Percentiles rank a stretch among this genome's conserved stretches.
Evolutionary conservation across 352 stramenopile species (phyloP).

Genomic region (Plasmopara halstedii): DNA sequence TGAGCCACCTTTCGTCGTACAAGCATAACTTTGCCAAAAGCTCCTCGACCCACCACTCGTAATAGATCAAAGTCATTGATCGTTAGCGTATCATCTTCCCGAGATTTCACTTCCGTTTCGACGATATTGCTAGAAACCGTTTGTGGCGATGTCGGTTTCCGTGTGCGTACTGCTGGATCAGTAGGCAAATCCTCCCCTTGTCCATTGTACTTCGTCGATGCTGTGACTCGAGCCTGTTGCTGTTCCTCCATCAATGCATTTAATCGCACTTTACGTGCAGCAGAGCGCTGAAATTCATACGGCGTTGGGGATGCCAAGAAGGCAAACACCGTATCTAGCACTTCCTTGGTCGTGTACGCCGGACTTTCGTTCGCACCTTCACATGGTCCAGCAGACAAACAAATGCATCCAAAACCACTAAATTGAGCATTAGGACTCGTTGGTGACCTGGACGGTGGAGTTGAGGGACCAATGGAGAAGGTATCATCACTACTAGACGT

Average conservation of each 20-base stretch:
- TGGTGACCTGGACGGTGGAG: constrained; percentile 17
- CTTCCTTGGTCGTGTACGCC: constrained; percentile 60
- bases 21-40: constrained; percentile 94
- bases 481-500: constrained; percentile 16
- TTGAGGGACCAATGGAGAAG: constrained; percentile 12
- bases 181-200: no score
- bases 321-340: constrained; percentile 74
- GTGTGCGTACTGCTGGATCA: no score
- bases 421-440: constrained; percentile 31
- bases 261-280: constrained; percentile 38
- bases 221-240: constrained; percentile 10
- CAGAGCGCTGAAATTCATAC: constrained; percentile 69
- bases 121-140: not conserved
- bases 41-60: constrained; percentile 95
- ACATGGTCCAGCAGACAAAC: constrained; percentile 64
- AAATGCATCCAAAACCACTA: constrained; percentile 60
- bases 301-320: constrained; percentile 70
- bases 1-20: constrained; percentile 52
- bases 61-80: constrained; percentile 96
- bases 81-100: constrained; percentile 48
- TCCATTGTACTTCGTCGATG: not conserved
- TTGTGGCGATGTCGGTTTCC: no score
- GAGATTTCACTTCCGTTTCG: constrained; percentile 16
- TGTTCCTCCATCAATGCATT: constrained; percentile 39
- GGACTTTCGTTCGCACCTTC: constrained; percentile 42